Evolutionary conservation across 1,284 basidiomycete species (phyloP).

Genomic region (Trametes pubescens): DNA sequence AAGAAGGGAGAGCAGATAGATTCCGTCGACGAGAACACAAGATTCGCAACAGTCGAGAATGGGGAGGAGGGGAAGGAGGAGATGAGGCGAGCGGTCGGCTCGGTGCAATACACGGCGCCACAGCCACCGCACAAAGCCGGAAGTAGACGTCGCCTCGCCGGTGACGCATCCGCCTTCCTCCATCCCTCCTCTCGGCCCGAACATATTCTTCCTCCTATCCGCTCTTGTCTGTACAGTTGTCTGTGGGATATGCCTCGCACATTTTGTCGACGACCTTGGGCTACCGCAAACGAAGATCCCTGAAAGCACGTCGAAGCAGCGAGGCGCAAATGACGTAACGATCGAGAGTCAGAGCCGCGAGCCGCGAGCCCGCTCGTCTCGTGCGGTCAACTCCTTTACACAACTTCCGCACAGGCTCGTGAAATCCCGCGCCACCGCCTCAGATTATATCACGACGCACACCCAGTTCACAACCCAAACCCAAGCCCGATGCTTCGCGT

Average conservation of each 20-base stretch:
- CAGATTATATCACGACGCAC: too few relatives aligned
- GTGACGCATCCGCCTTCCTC: conserved; percentile 18
- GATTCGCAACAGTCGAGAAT: not conserved
- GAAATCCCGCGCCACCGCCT: too few relatives aligned
- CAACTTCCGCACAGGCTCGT: not conserved
- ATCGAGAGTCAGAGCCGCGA: conserved; percentile 4
- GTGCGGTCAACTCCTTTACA: not conserved
- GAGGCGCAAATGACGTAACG: conserved; percentile 7
- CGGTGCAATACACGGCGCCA: conserved; percentile 21
- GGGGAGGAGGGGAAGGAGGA: not conserved
- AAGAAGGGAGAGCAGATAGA: not conserved
- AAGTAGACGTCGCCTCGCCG: not conserved
- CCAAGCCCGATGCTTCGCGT: too few relatives aligned
- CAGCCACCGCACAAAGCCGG: conserved; percentile 18
- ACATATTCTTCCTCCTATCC: not conserved
- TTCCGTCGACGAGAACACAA: not conserved
- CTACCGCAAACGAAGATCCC: too few relatives aligned
- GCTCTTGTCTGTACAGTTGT: not conserved
- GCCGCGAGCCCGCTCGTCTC: not conserved
- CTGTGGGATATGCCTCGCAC: too few relatives aligned
- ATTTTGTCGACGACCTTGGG: too few relatives aligned
- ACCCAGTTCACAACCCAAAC: too few relatives aligned
- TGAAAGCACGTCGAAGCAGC: not conserved
- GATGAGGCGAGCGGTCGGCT: conserved; percentile 7
- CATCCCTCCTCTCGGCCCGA: conserved; percentile 1